Evolutionary conservation across 352 stramenopile species (phyloP), one percentile per base, ranked within the genome.

Genomic region (Phytophthora pistaciae): DNA sequence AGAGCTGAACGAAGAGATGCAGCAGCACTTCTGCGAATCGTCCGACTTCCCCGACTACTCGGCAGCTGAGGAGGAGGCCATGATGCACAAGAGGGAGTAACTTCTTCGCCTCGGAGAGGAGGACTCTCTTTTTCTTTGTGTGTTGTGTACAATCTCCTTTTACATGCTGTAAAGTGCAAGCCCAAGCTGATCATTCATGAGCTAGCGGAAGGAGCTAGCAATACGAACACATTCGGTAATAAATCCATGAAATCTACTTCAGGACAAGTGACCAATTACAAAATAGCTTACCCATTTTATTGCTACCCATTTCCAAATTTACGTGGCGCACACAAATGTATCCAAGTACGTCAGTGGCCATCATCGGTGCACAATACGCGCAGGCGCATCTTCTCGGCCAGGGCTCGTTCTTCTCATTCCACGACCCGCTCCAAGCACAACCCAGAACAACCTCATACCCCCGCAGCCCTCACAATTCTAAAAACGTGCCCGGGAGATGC

Each of bases 1-100:
- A 9, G 61, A 86, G 53, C 54, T 92, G 18, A 73, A 78, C 27
- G 56, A 58, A 44, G 66, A 82, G 38, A 83, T 88, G 56, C 57
- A 80, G 42, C 42, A 55, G 29, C 38, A 71, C 53, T 94, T 91
- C 64, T 92, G 78, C 18, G 78, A 87, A 66, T 72, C 83, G 16
- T 90, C 87, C 10, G 84, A 92, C 66, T 92, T 91, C 61, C 84
- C 84, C 0, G 87, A 94, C 59, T 79, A 75, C 27, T 62, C 67
- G 16, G 65, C 75, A 10, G 70, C 71, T 1, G 62, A 89, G 53
- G 83, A 94, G 33, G 87, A 92, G 46, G 73, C 75, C 11, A 79
- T 91, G n/a, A 66, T 83, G 29, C 68, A 73, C 31, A 74, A 70
- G 48, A 64, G 74, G 27, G 8, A 46, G 81, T 64, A 79, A 49